Conservation (phyloP, 805 yeast species). For the Komagataella phaffii region DNA sequence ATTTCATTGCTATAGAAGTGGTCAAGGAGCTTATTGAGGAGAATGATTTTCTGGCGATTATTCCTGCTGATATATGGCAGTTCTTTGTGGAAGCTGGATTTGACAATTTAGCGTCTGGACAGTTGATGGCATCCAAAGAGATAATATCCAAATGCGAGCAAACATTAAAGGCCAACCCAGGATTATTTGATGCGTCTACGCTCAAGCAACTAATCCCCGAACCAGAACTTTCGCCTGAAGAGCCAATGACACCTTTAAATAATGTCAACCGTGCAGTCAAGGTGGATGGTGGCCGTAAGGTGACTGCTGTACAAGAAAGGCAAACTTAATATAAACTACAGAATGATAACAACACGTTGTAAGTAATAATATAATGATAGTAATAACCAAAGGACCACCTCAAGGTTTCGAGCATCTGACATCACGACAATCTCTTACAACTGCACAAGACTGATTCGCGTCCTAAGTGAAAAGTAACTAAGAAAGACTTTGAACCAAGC, state of each 20-base stretch:
- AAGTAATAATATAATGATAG: neutral
- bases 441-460: neutral
- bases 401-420: neutral
- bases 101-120: conserved; percentile 8
- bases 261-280: neutral
- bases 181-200: conserved; percentile 1
- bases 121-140: conserved; percentile 22
- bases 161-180: conserved; percentile 15
- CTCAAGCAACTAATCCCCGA: neutral
- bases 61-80: conserved; percentile 53
- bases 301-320: neutral
- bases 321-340: neutral
- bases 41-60: conserved; percentile 64
- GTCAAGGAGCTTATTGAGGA: conserved; percentile 71
- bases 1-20: conserved; percentile 84
- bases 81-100: conserved; percentile 35
- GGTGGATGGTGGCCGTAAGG: neutral
- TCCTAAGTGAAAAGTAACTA: no score
- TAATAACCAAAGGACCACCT: neutral
- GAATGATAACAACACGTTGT: neutral
- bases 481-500: neutral
- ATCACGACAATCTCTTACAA: neutral
- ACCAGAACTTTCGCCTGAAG: neutral
- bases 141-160: conserved; percentile 19
- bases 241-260: neutral